Conservation (phyloP, 2,329 filamentous ascomycete genomes). For the Myriosclerotinia scirpicola region DNA sequence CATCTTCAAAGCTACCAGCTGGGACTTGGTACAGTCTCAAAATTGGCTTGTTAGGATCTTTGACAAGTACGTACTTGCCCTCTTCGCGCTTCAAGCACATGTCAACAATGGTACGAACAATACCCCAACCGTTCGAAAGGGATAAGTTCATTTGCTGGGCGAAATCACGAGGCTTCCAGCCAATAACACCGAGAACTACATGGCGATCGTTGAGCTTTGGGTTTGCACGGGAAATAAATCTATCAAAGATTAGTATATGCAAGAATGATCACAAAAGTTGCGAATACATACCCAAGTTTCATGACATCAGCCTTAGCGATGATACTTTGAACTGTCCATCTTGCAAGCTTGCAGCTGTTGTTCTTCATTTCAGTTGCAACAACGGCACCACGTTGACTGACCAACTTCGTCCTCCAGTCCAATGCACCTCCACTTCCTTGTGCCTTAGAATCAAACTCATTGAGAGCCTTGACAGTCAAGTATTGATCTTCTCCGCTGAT, state of each 20-base stretch:
- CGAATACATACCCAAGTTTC: conserved; percentile 82
- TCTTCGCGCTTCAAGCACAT: conserved; percentile 80
- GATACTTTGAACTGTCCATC: conserved; percentile 97
- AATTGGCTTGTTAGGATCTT: conserved; percentile 96
- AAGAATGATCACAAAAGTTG: background rate
- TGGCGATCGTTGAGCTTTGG: conserved; percentile 92
- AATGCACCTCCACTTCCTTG: conserved; percentile 92
- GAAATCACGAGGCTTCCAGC: conserved; percentile 98
- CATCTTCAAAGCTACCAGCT: conserved; percentile 83
- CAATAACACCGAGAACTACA: conserved; percentile 90
- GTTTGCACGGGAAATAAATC: conserved; percentile 93
- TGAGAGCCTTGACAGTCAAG: conserved; percentile 90
- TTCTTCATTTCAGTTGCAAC: conserved; percentile 99
- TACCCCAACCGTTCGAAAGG: conserved; percentile 96
- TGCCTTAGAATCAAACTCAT: conserved; percentile 98
- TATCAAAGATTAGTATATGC: conserved; percentile 42
- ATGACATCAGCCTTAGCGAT: conserved; percentile 96
- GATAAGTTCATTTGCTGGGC: conserved; percentile 97
- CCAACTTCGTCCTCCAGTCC: conserved; percentile 95
- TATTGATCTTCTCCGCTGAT: conserved; percentile 89
- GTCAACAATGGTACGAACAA: conserved; percentile 95
- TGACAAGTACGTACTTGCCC: conserved; percentile 77
- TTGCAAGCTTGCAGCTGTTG: conserved; percentile 97
- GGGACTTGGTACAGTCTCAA: conserved; percentile 93
- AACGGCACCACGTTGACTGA: conserved; percentile 91